Evolutionary conservation across 768 basidiomycete genomes (phyloP).

Genomic region (Lactarius pseudohatsudake): DNA sequence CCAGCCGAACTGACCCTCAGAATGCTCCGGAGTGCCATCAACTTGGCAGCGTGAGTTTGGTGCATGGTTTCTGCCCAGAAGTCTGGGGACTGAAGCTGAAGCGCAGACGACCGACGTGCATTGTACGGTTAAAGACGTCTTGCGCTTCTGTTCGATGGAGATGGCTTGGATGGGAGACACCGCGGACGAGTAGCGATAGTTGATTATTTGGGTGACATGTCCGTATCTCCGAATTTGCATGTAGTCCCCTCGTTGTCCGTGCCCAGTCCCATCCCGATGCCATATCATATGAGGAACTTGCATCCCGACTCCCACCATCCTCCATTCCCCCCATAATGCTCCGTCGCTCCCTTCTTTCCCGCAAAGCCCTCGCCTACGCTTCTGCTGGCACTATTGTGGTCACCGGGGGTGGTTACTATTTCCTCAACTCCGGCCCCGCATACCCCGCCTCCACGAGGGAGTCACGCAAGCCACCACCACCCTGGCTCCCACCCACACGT

Average conservation of each 20-base stretch:
- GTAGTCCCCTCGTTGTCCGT: neutral
- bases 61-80: neutral
- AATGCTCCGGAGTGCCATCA: neutral
- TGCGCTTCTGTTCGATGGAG: neutral
- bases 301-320: neutral
- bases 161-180: neutral
- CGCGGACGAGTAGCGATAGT: neutral
- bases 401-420: conserved; percentile 64
- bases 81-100: neutral
- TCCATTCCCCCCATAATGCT: conserved; percentile 24
- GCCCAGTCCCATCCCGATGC: neutral
- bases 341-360: conserved; percentile 47
- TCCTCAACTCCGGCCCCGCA: conserved; percentile 70
- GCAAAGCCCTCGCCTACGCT: conserved; percentile 53
- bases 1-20: neutral
- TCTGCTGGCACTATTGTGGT: conserved; percentile 53
- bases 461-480: conserved; percentile 68
- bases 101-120: neutral
- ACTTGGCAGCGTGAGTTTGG: neutral
- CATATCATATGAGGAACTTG: conserved; percentile 8
- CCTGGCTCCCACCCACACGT: conserved; percentile 76
- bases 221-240: conserved; percentile 1
- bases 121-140: neutral
- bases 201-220: neutral
- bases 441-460: conserved; percentile 64